Conservation (phyloP, 257 asterid species). For the Solanum bulbocastanum region DNA sequence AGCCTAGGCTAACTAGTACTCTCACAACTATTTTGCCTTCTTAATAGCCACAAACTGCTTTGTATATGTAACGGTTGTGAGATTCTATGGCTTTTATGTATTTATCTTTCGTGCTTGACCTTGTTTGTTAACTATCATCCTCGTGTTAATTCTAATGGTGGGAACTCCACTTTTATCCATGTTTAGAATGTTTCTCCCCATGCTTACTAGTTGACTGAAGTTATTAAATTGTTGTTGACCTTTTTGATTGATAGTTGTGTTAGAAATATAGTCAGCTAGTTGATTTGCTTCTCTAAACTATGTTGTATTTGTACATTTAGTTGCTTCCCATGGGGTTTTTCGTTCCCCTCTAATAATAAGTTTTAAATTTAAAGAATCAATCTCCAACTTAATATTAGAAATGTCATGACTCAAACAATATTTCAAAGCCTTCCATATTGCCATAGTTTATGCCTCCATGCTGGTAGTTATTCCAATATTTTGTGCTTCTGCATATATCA, state of each 20-base stretch:
- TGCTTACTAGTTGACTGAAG: not conserved
- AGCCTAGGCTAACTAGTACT: not conserved
- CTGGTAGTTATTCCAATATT: no score
- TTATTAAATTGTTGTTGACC: not conserved
- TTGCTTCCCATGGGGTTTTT: no score
- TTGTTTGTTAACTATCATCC: not conserved
- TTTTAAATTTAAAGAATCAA: no score
- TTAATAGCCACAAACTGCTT: not conserved
- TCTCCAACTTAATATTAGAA: no score
- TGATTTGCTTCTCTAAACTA: not conserved
- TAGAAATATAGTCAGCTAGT: not conserved
- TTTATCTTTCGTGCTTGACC: not conserved
- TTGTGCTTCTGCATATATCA: no score
- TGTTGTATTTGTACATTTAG: not conserved
- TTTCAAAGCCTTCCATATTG: no score
- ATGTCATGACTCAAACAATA: no score
- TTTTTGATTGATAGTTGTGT: no score
- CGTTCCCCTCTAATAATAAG: no score
- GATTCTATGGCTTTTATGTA: not conserved
- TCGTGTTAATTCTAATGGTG: no score
- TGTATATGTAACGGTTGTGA: not conserved
- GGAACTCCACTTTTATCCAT: not conserved
- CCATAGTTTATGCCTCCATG: no score
- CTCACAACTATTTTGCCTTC: not conserved
- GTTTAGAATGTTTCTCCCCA: not conserved